These are phyloP conservation scores for Trifolium dubium DNA, from an alignment of 306 rosid species.

Conservation along the genomic window DNA sequence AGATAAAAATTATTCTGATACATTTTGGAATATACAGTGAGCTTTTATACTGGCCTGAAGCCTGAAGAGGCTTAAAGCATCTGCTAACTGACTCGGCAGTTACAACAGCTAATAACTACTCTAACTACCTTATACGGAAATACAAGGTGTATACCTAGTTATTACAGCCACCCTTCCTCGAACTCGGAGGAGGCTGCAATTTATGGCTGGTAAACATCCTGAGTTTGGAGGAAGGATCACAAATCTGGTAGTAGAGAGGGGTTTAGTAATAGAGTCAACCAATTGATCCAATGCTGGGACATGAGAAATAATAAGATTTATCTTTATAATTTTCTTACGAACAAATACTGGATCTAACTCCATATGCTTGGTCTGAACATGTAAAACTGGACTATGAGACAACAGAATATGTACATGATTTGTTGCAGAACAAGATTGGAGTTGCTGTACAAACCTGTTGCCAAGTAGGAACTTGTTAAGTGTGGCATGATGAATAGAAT, in stretches of 20 bases:
- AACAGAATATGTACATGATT: neutral
- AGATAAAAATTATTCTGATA: neutral
- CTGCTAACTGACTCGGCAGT: neutral
- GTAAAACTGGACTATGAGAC: neutral
- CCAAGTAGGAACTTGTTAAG: neutral
- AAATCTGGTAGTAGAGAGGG: neutral
- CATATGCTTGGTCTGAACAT: neutral
- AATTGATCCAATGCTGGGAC: neutral
- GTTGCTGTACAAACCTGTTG: conserved; percentile 1
- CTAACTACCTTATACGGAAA: too few relatives aligned
- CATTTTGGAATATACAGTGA: neutral
- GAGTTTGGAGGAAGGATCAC: neutral
- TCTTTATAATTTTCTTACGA: neutral
- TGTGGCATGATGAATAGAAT: neutral
- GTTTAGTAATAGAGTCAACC: neutral
- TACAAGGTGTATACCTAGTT: neutral
- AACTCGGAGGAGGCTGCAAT: neutral
- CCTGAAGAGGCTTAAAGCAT: conserved; percentile 5
- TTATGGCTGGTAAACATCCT: neutral
- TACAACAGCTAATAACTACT: too few relatives aligned
- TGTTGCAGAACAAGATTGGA: neutral
- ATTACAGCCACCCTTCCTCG: neutral
- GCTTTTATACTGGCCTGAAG: neutral
- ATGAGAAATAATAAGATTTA: neutral
- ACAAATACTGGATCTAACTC: neutral